A percentile compares a stretch with the other conserved stretches of the same genome.
These are phyloP conservation scores for Brasilioporus rufonigricans DNA, from an alignment of 768 basidiomycete genomes.

Conservation along the genomic window DNA sequence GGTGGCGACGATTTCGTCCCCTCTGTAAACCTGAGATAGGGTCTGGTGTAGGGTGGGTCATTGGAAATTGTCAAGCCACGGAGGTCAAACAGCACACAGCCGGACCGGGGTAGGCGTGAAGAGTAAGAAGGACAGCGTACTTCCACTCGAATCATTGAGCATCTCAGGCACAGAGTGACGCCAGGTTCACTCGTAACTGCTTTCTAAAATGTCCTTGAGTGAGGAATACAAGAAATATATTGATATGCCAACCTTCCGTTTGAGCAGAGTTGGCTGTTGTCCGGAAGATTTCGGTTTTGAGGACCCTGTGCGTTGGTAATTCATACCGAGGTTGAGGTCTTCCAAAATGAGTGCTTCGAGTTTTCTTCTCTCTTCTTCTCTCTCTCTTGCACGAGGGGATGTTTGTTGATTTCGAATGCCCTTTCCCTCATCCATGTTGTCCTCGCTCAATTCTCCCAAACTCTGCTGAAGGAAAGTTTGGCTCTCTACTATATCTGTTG, in stretches of 20 bases:
- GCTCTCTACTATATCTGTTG: not conserved
- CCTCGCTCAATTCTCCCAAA: conserved; percentile 7
- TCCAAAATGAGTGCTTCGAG: conserved; percentile 54
- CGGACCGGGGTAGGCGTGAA: conserved; percentile 52
- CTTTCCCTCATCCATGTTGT: conserved; percentile 11
- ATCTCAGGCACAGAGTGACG: conserved; percentile 36
- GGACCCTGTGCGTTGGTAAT: conserved; percentile 35
- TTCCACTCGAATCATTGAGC: conserved; percentile 64
- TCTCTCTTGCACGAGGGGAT: conserved; percentile 16
- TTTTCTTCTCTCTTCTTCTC: conserved; percentile 39
- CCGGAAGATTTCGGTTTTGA: conserved; percentile 5
- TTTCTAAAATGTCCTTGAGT: conserved; percentile 13
- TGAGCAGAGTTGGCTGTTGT: conserved; percentile 1
- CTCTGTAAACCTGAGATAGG: conserved; percentile 31
- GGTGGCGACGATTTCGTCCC: conserved; percentile 5
- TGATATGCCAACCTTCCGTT: conserved; percentile 17
- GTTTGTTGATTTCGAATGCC: conserved; percentile 27
- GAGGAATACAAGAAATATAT: not conserved
- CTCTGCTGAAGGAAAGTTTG: not conserved
- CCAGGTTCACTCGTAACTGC: not conserved
- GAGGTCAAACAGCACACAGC: conserved; percentile 63
- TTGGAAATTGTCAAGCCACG: conserved; percentile 47
- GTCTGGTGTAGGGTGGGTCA: conserved; percentile 17
- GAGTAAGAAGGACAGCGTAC: conserved; percentile 63
- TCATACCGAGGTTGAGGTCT: conserved; percentile 54